These are phyloP conservation scores for Tremella mesenterica DNA, from an alignment of 768 basidiomycete genomes.

Conservation along the genomic window DNA sequence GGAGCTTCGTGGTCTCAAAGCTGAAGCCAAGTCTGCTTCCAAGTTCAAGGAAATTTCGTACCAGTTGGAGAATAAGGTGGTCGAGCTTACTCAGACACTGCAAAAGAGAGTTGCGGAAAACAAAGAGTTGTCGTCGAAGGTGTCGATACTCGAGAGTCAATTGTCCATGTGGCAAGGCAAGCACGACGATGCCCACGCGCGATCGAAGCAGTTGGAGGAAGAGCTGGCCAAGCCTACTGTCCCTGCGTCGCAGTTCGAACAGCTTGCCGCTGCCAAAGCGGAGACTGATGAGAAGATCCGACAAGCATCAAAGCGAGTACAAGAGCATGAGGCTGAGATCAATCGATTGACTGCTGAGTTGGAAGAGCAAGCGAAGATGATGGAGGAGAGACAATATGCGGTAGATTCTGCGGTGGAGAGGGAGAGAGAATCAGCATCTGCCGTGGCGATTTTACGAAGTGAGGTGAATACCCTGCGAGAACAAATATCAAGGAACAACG, in stretches of 20 bases:
- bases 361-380: slow-evolving; percentile 59
- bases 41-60: slow-evolving; percentile 98
- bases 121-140: slow-evolving; percentile 68
- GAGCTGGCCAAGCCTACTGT: slow-evolving; percentile 63
- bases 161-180: slow-evolving; percentile 73
- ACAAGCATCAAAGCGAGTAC: slow-evolving; percentile 61
- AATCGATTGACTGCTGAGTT: slow-evolving; percentile 72
- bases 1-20: slow-evolving; percentile 70
- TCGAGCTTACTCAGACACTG: slow-evolving; percentile 88
- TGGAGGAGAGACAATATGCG: slow-evolving; percentile 65
- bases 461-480: slow-evolving; percentile 89
- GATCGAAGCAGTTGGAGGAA: slow-evolving; percentile 61
- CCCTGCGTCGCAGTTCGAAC: slow-evolving; percentile 63
- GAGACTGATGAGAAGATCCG: slow-evolving; percentile 72
- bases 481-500: slow-evolving; percentile 90
- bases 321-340: slow-evolving; percentile 77
- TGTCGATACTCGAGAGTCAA: slow-evolving; percentile 73
- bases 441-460: slow-evolving; percentile 78
- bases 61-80: slow-evolving; percentile 95
- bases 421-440: slow-evolving; percentile 63
- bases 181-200: slow-evolving; percentile 75
- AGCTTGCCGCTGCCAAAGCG: slow-evolving; percentile 63
- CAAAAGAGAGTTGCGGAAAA: slow-evolving; percentile 86
- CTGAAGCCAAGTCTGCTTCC: slow-evolving; percentile 91
- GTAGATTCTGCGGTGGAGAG: slow-evolving; percentile 56